phyloP scores from a whole-genome alignment of 1,284 basidiomycete genomes.

The Ganoderma leucocontextum region DNA sequence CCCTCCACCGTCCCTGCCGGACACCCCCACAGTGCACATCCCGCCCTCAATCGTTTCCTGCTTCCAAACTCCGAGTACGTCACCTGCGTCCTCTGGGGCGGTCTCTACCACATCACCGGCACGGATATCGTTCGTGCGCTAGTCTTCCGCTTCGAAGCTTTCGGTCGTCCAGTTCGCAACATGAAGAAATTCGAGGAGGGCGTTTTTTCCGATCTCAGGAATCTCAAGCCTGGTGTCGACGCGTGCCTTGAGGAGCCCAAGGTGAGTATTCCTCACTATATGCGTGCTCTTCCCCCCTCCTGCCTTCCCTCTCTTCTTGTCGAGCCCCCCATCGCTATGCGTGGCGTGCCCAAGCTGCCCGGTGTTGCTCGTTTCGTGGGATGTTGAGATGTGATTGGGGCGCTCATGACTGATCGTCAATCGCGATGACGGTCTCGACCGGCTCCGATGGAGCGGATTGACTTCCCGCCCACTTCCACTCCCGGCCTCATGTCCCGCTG shows the following conservation, averaged over 20 bases:
- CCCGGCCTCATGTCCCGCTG: slow-evolving; percentile 3
- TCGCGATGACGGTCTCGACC: slow-evolving; percentile 20
- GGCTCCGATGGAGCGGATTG: slow-evolving; percentile 29
- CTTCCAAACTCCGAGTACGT: slow-evolving; percentile 89
- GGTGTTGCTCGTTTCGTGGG: slow-evolving; percentile 10
- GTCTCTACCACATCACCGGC: slow-evolving; percentile 90
- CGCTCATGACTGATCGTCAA: slow-evolving; percentile 18
- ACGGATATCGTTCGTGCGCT: slow-evolving; percentile 90
- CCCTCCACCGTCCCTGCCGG: slow-evolving; percentile 39
- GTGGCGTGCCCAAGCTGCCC: neutral
- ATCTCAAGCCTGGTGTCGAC: slow-evolving; percentile 90
- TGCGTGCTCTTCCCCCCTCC: neutral
- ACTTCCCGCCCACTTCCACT: neutral
- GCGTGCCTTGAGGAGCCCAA: slow-evolving; percentile 93
- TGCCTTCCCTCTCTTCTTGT: neutral
- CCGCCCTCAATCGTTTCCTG: slow-evolving; percentile 82
- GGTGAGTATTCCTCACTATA: slow-evolving; percentile 51
- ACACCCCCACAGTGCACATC: slow-evolving; percentile 58
- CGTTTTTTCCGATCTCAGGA: slow-evolving; percentile 89
- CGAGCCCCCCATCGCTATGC: neutral
- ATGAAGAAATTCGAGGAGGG: slow-evolving; percentile 96
- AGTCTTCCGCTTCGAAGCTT: slow-evolving; percentile 90
- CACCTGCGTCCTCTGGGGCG: slow-evolving; percentile 89
- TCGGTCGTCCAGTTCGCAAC: slow-evolving; percentile 81
- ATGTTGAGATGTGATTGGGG: slow-evolving; percentile 14